A percentile compares a stretch with the other conserved stretches of the same genome.
Conservation (phyloP, 192 early-diverging fungal species). For the Coemansia sp. region DNA sequence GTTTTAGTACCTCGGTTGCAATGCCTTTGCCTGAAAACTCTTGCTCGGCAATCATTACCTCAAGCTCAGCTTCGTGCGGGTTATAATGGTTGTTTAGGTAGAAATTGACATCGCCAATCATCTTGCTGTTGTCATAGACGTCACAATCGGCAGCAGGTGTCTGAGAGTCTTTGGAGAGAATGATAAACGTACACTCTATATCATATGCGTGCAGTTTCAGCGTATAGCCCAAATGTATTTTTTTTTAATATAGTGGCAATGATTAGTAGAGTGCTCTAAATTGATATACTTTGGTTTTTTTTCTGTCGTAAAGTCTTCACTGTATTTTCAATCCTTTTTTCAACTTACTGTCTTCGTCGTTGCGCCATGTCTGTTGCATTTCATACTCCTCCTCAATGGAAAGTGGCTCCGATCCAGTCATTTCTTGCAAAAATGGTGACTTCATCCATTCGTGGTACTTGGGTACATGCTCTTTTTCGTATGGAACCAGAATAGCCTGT, state of each 20-base stretch:
- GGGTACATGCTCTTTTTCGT: conserved; percentile 78
- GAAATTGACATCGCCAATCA: conserved; percentile 96
- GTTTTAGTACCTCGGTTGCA: conserved; percentile 39
- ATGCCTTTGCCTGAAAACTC: conserved; percentile 20
- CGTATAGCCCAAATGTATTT: too few relatives aligned
- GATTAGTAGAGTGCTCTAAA: too few relatives aligned
- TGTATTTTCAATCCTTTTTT: too few relatives aligned
- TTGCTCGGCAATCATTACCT: conserved; percentile 88
- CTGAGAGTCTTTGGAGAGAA: conserved; percentile 32
- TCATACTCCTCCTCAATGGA: conserved; percentile 89
- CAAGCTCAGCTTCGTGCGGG: conserved; percentile 74
- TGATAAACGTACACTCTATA: conserved; percentile 73
- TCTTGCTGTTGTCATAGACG: conserved; percentile 47
- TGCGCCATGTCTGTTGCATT: conserved; percentile 89
- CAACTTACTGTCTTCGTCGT: conserved; percentile 70
- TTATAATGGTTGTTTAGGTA: conserved; percentile 84
- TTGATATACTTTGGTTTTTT: too few relatives aligned
- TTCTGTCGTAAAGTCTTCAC: too few relatives aligned
- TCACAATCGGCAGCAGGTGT: not conserved
- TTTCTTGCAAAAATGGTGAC: conserved; percentile 81
- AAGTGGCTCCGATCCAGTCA: conserved; percentile 95
- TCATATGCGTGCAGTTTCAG: too few relatives aligned
- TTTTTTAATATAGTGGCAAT: too few relatives aligned
- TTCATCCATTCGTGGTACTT: conserved; percentile 97
- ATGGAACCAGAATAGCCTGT: conserved; percentile 75